Evolutionary conservation across 768 basidiomycete genomes (phyloP), one percentile per base, ranked within the genome.

Genomic region (Kwoniella dejecticola): DNA sequence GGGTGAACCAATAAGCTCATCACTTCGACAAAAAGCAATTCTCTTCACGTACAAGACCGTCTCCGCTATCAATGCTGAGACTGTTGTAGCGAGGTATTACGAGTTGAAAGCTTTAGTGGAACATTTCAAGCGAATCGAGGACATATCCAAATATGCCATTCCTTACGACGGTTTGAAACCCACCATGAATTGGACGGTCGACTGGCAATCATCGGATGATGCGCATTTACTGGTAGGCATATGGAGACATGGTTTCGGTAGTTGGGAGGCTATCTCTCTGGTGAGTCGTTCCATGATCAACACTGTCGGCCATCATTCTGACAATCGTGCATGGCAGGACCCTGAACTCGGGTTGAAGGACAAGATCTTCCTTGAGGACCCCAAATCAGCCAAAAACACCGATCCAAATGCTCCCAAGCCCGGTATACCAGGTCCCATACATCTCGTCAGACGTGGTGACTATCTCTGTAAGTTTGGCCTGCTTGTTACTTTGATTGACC

Each of bases 311-410:
- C 11, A 15, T 7, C 38, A 4, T 24, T 12, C 24, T 52, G 30
- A 31, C 47, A 21, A 31, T 5, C 6, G 4, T 21, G 26, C 17
- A 23, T 41, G 10, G 19, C 50, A 93, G 80, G 96, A 99, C 76
- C 78, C 85, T 12, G 85, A 85, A 62, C 86, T 99, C 12, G 86
- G 87, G 1, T 83, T 99, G 13, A 84, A 86, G 1, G 91, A 89
- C 78, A 97, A 97, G 77, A 95, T 99, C 82, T 98, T 97, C 86
- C 83, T 99, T 52, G 96, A 97, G 76, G 94, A 97, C 78, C 90
- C 89, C 70, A 98, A 97, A 48, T 53, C 57, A 17, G 45, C 56
- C 82, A 95, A 96, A 79, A 88, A 87, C 30, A 41, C 38, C 15
- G 65, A 73, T 29, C 61, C 63, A 12, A 56, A 60, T 41, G 61